Base-by-base conservation (phyloP, 1,284 basidiomycete genomes). In the Trametes versicolor region DNA sequence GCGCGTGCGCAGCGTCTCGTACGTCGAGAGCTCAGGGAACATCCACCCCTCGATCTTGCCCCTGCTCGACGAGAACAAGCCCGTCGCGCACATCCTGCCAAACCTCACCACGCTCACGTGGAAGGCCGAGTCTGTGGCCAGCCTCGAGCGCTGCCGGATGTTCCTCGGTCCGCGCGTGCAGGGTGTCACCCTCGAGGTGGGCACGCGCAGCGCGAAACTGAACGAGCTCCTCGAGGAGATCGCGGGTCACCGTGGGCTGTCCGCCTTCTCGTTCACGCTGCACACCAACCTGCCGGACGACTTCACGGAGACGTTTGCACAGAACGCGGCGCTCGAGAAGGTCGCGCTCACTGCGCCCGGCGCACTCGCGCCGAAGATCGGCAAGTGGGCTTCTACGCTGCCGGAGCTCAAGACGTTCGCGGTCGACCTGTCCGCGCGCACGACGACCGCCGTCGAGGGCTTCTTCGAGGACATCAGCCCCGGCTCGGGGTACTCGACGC, bases 401-500 rank as follows among this genome's bases (percentile, higher is more conserved):
- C 85, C 87, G 23, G 74, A 80, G 49, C 81, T 93, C 67, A 86
- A 83, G 70, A 83, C 81, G 58, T 78, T 93, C 60, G 86, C 89
- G 69, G 80, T 93, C 52, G 91, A 93, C 74, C 81, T 93, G 36
- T 87, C 90, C 0, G 88, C 87, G 60, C 81, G 88, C 59, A 85
- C 87, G 10, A 78, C 83, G 58, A 86, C 85, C 29, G 87, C 88
- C 0, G 87, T 92, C 21, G 89, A 92, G 76, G 88, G 88, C 17
- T 93, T 93, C 77, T 93, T 93, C 73, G 87, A 89, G 72, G 87
- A 91, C 58, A 79, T 92, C 69, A 79, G 76, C 64, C 78, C 85
- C 37, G 82, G 83, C 36, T 91, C 90, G 0, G 91, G 91, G 13
- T 82, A 82, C 65, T 86, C 85, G 32, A 90, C 91, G 4, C 91